These are phyloP conservation scores for Rosa lucieae DNA, from an alignment of 306 rosid species.

Conservation along the genomic window DNA sequence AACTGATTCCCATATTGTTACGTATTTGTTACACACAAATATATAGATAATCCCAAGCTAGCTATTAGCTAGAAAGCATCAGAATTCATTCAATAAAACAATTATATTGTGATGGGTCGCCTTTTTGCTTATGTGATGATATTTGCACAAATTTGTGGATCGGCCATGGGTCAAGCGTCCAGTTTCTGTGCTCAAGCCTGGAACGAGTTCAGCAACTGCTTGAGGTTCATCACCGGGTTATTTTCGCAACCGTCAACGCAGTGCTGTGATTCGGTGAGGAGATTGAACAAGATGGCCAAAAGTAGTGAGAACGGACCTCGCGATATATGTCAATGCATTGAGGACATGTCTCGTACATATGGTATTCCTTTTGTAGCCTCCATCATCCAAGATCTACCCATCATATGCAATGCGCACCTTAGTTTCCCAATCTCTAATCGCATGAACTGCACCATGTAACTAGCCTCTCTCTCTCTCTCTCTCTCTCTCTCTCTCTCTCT, in stretches of 20 bases:
- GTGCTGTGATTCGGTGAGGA: not conserved
- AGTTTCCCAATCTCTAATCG: conserved; percentile 16
- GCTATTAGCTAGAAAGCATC: not conserved
- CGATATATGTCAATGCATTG: not conserved
- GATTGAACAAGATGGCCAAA: conserved; percentile 4
- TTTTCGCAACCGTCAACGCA: not conserved
- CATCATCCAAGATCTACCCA: conserved; percentile 1
- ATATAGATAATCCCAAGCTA: not conserved
- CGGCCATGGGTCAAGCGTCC: not conserved
- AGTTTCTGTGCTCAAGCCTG: not conserved
- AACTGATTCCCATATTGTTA: not conserved
- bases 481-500: conserved; percentile 14
- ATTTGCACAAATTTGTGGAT: not conserved
- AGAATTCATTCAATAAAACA: not conserved
- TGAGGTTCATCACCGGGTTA: not conserved
- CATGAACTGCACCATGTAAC: conserved; percentile 12
- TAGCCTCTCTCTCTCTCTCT: conserved; percentile 5
- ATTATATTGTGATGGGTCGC: not conserved
- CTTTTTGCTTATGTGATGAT: not conserved
- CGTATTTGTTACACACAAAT: not conserved
- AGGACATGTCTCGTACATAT: not conserved
- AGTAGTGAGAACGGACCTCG: not conserved
- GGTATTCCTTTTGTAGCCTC: conserved; percentile 1
- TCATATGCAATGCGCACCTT: not conserved
- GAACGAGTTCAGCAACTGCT: not conserved